Evolutionary conservation across 2,329 filamentous ascomycete genomes (phyloP), one percentile per base, ranked within the genome.

Genomic region (Colletotrichum sansevieriae): DNA sequence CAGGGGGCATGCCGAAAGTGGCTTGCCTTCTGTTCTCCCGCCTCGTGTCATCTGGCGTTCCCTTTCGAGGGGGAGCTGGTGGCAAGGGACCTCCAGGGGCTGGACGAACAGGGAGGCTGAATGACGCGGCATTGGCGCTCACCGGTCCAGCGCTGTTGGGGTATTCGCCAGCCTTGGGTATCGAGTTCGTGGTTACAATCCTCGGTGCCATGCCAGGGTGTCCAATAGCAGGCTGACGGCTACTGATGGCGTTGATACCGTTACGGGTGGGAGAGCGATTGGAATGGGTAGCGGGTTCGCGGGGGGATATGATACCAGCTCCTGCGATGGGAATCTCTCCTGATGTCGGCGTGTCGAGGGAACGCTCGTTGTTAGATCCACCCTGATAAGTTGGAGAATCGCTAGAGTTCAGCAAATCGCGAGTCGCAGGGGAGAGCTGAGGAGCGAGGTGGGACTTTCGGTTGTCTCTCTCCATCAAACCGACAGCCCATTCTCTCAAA

Each of bases 381-480:
- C 76, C 65, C 72, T 77, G 72, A 77, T 76, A 78, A 68, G 83
- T 88, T 7, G 89, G 87, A 11, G 88, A 90, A 73, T 90, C 88
- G 73, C 81, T 84, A 29, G 87, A 87, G 68, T 91, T 89, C 55
- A 94, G 86, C 39, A 95, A 86, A 11, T 93, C 91, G 76, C 93
- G 90, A 1, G 92, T 93, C 9, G 92, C 88, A 1, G 94, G 93
- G 11, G 92, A 93, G 47, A 92, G 84, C 75, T 92, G 91, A 39
- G 94, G 94, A 15, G 91, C 92, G 43, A 98, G 87, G 78, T 98
- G 95, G 33, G 95, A 97, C 80, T 97, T 97, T 78, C 96, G 93
- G 80, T 98, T 97, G 80, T 98, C 93, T 74, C 91, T 90, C 78
- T 98, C 95, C 89, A 98, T 95, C 85, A 98, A 88, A 75, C 93